phyloP scores from a whole-genome alignment of 1,284 basidiomycete genomes.

The Heterobasidion irregulare region DNA sequence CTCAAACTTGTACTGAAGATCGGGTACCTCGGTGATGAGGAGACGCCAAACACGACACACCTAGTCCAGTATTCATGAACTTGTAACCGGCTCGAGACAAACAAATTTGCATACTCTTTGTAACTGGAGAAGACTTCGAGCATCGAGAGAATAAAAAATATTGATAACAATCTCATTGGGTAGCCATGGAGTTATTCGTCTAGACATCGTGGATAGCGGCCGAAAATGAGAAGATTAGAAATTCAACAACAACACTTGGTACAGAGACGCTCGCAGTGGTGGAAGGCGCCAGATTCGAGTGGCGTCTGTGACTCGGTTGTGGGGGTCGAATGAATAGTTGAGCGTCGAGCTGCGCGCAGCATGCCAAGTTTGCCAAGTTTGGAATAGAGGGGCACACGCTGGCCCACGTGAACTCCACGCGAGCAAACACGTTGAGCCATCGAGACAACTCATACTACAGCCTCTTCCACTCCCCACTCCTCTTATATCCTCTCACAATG shows the following conservation, averaged over 20 bases:
- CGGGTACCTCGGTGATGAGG: neutral
- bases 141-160: neutral
- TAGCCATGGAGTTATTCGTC: neutral
- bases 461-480: neutral
- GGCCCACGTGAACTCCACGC: no score
- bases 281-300: no score
- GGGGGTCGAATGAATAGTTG: no score
- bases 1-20: neutral
- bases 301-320: no score
- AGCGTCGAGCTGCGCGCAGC: no score
- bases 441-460: neutral
- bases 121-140: neutral
- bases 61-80: neutral
- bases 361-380: no score
- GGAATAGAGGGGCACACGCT: no score
- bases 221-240: no score
- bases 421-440: neutral
- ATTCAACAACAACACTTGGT: no score
- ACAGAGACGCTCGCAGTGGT: no score
- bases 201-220: neutral
- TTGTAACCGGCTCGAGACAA: neutral
- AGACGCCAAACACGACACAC: neutral
- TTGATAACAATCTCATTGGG: neutral
- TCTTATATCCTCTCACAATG: conserved; percentile 30
- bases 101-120: neutral